Evolutionary conservation across 345 rosid species (phyloP), one percentile per base, ranked within the genome.

Genomic region (Adansonia digitata): DNA sequence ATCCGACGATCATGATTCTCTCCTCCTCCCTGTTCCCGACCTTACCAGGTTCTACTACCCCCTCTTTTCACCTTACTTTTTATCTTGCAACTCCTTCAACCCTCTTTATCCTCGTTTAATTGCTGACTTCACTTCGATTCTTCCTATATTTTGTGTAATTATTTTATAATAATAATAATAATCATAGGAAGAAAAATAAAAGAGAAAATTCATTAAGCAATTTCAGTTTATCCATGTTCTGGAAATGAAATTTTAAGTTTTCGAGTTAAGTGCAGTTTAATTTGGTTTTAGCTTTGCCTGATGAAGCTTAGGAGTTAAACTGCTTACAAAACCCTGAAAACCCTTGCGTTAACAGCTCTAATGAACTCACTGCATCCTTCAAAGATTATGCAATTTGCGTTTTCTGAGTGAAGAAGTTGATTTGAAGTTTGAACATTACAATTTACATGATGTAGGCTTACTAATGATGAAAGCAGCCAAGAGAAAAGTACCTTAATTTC

Each of bases 381-480:
- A 42, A 66, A 8, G 20, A 5, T 17, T 11, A n/a, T 9, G 40
- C 5, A 18, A 46, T 46, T 27, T 69, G 40, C 48, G 42, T 48
- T 67, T 24, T 66, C 31, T 42, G 34, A 66, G 51, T 40, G 22
- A 40, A 53, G 37, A 45, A 17, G 67, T 56, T 66, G 67, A 29
- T 69, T 68, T 39, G 29, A 55, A 56, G 20, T 75, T 75, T 39
- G n/a, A 55, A 56, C 66, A 43, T 73, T 57, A 31, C 40, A 60
- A 60, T 59, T 59, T 59, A 17, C 39, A 42, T 57, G 2, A 13
- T 35, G 8, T 83, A 93, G 98, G 80, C 77, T 80, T 73, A 80
- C 11, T 77, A 87, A 75, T 71, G 91, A 87, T 75, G 94, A 90
- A 70, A 82, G 45, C 69, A 68, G 83, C 84, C 92, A 88, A 80